Base-by-base conservation (phyloP, 768 basidiomycete species). In the Lentinula edodes region DNA sequence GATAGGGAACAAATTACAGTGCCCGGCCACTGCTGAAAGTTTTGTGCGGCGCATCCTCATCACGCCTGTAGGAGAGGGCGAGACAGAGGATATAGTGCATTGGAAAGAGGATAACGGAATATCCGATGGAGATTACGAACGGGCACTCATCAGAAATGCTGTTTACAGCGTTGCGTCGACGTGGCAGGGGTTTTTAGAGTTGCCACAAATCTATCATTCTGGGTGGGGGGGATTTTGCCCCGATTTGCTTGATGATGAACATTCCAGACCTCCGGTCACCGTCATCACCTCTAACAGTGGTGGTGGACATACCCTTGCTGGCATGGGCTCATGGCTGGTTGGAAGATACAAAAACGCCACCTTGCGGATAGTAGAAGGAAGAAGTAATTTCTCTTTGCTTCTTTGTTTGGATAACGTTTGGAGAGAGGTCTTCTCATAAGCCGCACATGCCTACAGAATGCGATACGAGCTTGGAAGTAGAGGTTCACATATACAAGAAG, bases 131-230 rank as follows among this genome's bases (percentile, higher is more conserved):
- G 75, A 82, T 53, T 69, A 78, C 34, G 78, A 80, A 64, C 70
- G 71, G 58, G 66, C 69, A 58, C 70, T 81, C 61, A 80, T 79
- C 2, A 64, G 67, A 60, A 80, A 78, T 60, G 70, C 78, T 60
- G 67, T 75, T 52, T 74, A 76, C 61, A 86, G 84, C 66, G 79
- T 84, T 7, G 72, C 75, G 18, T 75, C 68, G 36, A 73, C 80
- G 52, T 83, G 83, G 83, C 78, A 74, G 46, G 86, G 85, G 0
- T 83, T 83, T 65, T 70, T 77, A 61, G 78, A 79, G 51, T 65
- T 75, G 57, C 59, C 76, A 6, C 64, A 70, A 35, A 68, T 82
- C 34, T 69, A 80, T 55, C 80, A 84, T 51, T 75, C 78, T 15
- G 80, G 80, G 59, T 86, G 84, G 83, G 83, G 73, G 60, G 68